Base-by-base conservation (phyloP, 768 basidiomycete species). In the Amanita rubescens region DNA sequence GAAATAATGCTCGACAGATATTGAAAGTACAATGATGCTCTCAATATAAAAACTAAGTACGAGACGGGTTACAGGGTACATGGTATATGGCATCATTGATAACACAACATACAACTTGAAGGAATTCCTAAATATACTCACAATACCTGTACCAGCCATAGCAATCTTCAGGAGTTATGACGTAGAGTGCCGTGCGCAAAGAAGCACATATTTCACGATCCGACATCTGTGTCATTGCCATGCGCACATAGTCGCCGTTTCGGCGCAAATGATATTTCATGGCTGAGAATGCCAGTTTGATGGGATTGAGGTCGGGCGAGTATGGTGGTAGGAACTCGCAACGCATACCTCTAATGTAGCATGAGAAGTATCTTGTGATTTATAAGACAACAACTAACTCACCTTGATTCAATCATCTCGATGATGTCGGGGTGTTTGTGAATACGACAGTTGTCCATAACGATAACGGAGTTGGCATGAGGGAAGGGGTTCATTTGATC, bases 401-500 rank as follows among this genome's bases (percentile, higher is more conserved):
- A 54, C 58, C 48, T 17, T 22, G 35, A 47, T 35, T 38, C 33
- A n/a, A 59, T 57, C n/a, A 60, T 17, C 11, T 60, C 57, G 0
- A 52, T 2, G 9, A 62, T 46, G n/a, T 32, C 25, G 2, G 59
- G 57, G 20, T 47, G 27, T 38, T 60, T 62, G 45, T 60, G 61
- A 22, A 62, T 58, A 14, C 50, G 45, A n/a, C 41, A 44, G 57
- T 72, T 73, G 47, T 73, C 69, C 50, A 65, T 61, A 9, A 72
- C 59, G 38, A 73, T 56, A 10, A 73, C 69, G 11, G 64, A 69
- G 33, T 63, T 62, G 10, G 39, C 37, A 4, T 12, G 50, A 19
- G 66, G 69, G 37, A 56, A 73, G 9, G 65, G 67, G 37, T 69
- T 66, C 68, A 72, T 70, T n/a, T 51, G 19, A 37, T 61, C 55